phyloP scores from a whole-genome alignment of 2,329 filamentous ascomycete species.

The Talaromyces verruculosus region DNA sequence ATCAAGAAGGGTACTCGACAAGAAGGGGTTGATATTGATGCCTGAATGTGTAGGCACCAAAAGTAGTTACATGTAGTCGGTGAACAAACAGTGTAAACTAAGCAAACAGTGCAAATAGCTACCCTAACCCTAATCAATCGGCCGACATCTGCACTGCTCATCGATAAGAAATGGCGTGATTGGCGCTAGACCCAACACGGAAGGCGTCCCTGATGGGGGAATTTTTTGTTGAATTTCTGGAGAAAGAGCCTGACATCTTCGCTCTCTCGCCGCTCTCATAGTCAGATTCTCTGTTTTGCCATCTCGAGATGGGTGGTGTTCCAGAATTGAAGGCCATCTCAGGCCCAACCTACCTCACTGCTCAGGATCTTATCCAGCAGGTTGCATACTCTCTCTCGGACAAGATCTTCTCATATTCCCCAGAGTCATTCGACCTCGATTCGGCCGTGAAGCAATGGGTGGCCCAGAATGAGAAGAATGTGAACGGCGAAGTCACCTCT shows the following conservation, averaged over 20 bases:
- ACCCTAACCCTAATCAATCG: neutral
- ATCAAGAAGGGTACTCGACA: neutral
- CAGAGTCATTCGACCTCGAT: conserved; percentile 89
- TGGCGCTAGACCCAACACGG: conserved; percentile 20
- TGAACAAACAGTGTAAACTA: neutral
- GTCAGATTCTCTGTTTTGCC: neutral
- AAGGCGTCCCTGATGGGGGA: conserved; percentile 17
- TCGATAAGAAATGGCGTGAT: conserved; percentile 28
- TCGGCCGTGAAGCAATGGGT: conserved; percentile 78
- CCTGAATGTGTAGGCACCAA: too few relatives aligned
- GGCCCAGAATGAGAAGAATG: conserved; percentile 68
- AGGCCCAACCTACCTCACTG: conserved; percentile 88
- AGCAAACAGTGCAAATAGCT: neutral
- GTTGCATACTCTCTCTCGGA: conserved; percentile 93
- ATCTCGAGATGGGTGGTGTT: conserved; percentile 14
- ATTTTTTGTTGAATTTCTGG: conserved; percentile 8
- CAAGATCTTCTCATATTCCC: conserved; percentile 96
- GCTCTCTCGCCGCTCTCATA: neutral
- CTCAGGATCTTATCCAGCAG: conserved; percentile 92
- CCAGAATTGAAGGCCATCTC: conserved; percentile 61
- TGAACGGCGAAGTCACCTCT: conserved; percentile 74
- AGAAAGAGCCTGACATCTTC: neutral
- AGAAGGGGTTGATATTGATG: too few relatives aligned
- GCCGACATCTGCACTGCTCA: conserved; percentile 17
- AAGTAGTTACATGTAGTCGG: too few relatives aligned